Base-by-base conservation (phyloP, 306 rosid genomes). In the Cicer pinnatifidum region DNA sequence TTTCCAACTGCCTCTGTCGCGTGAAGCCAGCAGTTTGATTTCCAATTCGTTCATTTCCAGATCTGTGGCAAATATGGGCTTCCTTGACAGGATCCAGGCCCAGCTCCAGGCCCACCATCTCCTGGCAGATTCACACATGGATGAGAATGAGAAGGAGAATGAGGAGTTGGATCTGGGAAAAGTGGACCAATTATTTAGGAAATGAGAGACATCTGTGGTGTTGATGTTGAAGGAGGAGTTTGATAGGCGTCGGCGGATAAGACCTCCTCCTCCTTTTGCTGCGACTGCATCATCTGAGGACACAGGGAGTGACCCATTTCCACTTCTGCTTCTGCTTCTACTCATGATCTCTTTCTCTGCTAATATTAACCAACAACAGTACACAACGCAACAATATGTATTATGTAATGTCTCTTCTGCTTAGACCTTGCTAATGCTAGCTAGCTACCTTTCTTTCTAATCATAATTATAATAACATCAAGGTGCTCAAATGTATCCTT, bases 41-140 rank as follows among this genome's bases (percentile, higher is more conserved):
- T 86, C 97, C 8, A 85, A 90, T 46, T 91, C 90, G 83, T 89
- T 88, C 91, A 93, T 78, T 82, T 93, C 98, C 69, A 91, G 96
- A 88, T 93, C 98, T 35, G 44, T 45, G 1, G 92, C 91, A 46
- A 93, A 91, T 6, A 86, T 79, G 52, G 92, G 94, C 38, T 87
- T 93, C 43, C 83, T 66, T 6, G 97, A 86, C 7, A 89, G 84
- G 78, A 89, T 76, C 98, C 98, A 93, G 15, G 89, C 78, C 85
- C 88, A 93, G 10, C 85, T 81, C 91, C 93, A 88, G 47, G 41
- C 85, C 97, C 97, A 93, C 94, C 98, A 93, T 41, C 61, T 80
- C 81, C 78, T 84, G 9, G 92, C 89, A 33, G 76, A 82, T 64
- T 90, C 89, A 11, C 90, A 89, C 86, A 85, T 76, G 53, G 96